Base-by-base conservation (phyloP, 2,329 filamentous ascomycete species). In the Clonostachys solani region DNA sequence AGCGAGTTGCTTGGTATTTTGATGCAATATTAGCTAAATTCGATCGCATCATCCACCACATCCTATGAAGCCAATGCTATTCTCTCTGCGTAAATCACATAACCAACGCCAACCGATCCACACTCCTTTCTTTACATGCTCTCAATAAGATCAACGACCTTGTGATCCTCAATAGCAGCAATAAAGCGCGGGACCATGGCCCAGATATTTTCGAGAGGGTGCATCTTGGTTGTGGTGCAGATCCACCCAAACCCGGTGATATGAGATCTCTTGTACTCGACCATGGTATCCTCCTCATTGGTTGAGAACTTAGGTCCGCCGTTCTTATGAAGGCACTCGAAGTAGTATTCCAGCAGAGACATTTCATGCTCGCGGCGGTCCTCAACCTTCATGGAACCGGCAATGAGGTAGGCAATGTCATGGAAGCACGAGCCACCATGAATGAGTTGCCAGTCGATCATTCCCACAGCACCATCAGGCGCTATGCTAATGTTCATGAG, bases 401-500 rank as follows among this genome's bases (percentile, higher is more conserved):
- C 65, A 54, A 73, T 59, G 49, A 63, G 61, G 52, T 73, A 73
- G 10, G 63, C 62, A 4, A 73, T 53, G 45, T 73, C 71, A 47
- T 73, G 70, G 49, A 73, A 68, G 46, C 61, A 66, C 5, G 67
- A 71, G 1, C 62, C 68, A 34, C 69, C 65, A 51, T 71, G 66
- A 29, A 65, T 63, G 1, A 61, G 62, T 17, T 64, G 65, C 68
- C 67, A 73, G 57, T 73, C 69, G 1, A 73, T 48, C 51, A 73
- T 73, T 1, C 68, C 60, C 3, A 61, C 65, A 18, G 54, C 43
- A 1, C 60, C 61, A 3, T 64, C 57, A 4, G 59, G 50, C 1
- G 64, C 63, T 41, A 73, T 64, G 54, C 67, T 72, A n/a, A 66
- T 60, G 51, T 73, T 73, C 33, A 68, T 68, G 13, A 69, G 59